Conservation (phyloP, 805 yeast species). For the Komagataella populi region DNA sequence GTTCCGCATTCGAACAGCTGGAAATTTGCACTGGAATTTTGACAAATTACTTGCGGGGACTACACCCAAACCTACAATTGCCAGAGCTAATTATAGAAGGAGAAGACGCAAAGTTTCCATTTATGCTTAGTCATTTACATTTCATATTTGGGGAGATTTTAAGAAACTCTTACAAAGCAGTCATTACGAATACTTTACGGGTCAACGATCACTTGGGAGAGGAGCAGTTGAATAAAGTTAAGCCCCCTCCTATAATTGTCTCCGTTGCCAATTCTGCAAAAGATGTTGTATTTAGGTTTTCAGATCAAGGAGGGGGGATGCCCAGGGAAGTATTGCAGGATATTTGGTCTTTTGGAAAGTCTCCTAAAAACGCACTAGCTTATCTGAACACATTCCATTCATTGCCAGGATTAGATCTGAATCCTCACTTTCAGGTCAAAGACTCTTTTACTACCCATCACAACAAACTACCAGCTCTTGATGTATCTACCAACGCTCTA, state of each 20-base stretch:
- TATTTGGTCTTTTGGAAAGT: conserved; percentile 82
- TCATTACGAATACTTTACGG: conserved; percentile 34
- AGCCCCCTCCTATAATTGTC: conserved; percentile 66
- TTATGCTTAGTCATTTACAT: conserved; percentile 75
- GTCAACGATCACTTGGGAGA: conserved; percentile 7
- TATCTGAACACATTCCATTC: conserved; percentile 56
- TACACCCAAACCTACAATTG: conserved; percentile 43
- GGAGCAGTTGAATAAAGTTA: conserved; percentile 6
- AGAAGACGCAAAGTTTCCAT: conserved; percentile 60
- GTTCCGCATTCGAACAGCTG: conserved; percentile 61
- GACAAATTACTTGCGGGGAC: conserved; percentile 34
- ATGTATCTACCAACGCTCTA: not conserved
- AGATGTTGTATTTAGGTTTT: conserved; percentile 60
- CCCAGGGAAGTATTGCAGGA: conserved; percentile 40
- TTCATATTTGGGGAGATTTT: conserved; percentile 80
- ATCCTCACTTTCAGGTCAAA: conserved; percentile 12
- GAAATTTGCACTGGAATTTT: conserved; percentile 37
- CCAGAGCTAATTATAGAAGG: conserved; percentile 77
- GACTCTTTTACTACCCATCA: conserved; percentile 1
- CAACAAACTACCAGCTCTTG: not conserved
- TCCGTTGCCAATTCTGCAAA: conserved; percentile 56
- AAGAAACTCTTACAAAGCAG: conserved; percentile 76
- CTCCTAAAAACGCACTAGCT: conserved; percentile 40
- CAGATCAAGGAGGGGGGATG: conserved; percentile 89
- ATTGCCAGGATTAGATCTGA: conserved; percentile 46